These are phyloP conservation scores for Coemansia umbellata DNA, from an alignment of 192 early-diverging fungal species.

Conservation along the genomic window DNA sequence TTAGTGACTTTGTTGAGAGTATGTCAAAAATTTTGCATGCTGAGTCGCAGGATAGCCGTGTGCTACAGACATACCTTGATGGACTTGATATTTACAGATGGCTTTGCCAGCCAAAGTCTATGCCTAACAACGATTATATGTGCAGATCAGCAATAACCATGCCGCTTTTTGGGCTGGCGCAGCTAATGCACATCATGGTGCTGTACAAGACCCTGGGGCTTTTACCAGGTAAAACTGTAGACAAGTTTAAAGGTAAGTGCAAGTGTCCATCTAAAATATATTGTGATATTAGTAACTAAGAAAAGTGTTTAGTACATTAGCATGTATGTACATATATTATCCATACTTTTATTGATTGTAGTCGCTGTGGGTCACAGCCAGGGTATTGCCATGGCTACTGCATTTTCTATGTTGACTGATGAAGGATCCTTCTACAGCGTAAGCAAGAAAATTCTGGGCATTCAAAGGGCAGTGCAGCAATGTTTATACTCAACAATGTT, in stretches of 20 bases:
- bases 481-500: too few species aligned
- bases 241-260: slow-evolving; percentile 30
- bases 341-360: not conserved
- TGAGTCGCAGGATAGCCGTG: slow-evolving; percentile 52
- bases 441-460: slow-evolving; percentile 71
- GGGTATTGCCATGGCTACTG: slow-evolving; percentile 81
- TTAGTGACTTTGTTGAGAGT: slow-evolving; percentile 63
- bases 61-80: slow-evolving; percentile 54
- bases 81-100: slow-evolving; percentile 76
- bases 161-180: slow-evolving; percentile 83
- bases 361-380: slow-evolving; percentile 80
- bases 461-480: too few species aligned
- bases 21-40: slow-evolving; percentile 65
- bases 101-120: slow-evolving; percentile 61
- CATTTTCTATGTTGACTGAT: slow-evolving; percentile 71
- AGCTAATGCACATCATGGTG: slow-evolving; percentile 76
- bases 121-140: slow-evolving; percentile 70
- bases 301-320: not conserved
- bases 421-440: slow-evolving; percentile 74
- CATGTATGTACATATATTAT: not conserved
- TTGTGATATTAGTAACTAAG: not conserved
- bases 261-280: not conserved
- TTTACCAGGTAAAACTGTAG: slow-evolving; percentile 38
- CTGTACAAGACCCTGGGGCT: slow-evolving; percentile 61
- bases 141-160: slow-evolving; percentile 66